Base-by-base conservation (phyloP, 495 filamentous ascomycete genomes). In the Xylaria castorea region DNA sequence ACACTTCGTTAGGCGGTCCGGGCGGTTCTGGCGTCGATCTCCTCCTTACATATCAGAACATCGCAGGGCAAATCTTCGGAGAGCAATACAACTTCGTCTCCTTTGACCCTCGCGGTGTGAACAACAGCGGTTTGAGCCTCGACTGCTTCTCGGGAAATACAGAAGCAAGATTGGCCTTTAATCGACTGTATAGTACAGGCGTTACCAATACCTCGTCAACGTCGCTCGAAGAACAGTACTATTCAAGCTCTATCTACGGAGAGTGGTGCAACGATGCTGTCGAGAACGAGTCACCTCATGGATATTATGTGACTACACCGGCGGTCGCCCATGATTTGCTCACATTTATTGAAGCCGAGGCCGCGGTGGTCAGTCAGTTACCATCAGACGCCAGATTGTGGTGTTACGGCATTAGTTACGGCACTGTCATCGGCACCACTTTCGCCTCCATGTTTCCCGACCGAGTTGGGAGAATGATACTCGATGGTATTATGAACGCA, bases 371-470 rank as follows among this genome's bases (percentile, higher is more conserved):
- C 38, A 71, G 74, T 27, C 50, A 75, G 36, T 27, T 50, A 64
- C 60, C 58, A 46, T 66, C 74, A 25, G 67, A 70, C 5, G 72
- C 72, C 6, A 70, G 66, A 53, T 57, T 89, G 1, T 76, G 85
- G 34, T 88, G 84, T 70, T 89, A 88, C 84, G 89, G 88, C 5
- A 81, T 87, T 18, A 89, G 86, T 3, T 91, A 91, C 77, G 89
- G 89, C 8, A 88, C 88, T 22, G 65, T 89, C 12, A 78, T 90
- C 0, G 89, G 89, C 9, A 76, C 83, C 66, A 91, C 76, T 42
- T 81, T 82, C 57, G 81, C 81, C 8, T 74, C 81, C 18, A 80
- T 83, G 80, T 82, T 82, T 57, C 81, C 82, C 16, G 79, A 81
- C 50, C 75, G 80, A 14, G 78, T 84, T 1, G 81, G 76, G 2